Evolutionary conservation across 768 basidiomycete species (phyloP), one percentile per base, ranked within the genome.

Genomic region (Rhodocollybia butyracea): DNA sequence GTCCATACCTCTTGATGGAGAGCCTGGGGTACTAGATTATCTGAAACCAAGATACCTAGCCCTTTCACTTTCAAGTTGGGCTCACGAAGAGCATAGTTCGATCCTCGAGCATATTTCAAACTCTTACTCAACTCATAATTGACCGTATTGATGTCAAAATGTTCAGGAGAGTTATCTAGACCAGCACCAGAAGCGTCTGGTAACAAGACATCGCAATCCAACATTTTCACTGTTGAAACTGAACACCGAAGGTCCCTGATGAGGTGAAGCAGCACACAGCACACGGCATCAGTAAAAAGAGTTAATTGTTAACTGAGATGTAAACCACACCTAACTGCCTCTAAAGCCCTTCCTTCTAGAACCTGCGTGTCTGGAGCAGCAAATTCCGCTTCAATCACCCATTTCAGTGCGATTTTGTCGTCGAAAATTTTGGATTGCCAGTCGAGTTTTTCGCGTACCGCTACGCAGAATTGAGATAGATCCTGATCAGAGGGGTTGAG

Each of bases 1-100:
- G 19, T n/a, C 26, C 22, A 22, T 48, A 60, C 59, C 43, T 60
- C 59, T 21, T 41, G 31, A 27, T 60, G 59, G 29, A 60, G 26
- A 13, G 59, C 57, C 8, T 5, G 4, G 1, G 59, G 59, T 32
- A 60, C 51, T 13, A 57, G 30, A 4, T 50, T 51, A 38, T 60
- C 59, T 4, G 56, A 53, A 10, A 57, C 39, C 6, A 40, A 19
- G n/a, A 40, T 19, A 10, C 39, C 39, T 10, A 40, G 39, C 6
- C 39, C 39, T 6, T 5, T 40, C 21, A 17, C 39, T 19, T 40
- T 40, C 39, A 40, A 40, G 15, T 40, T 19, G 5, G 39, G 39
- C n/a, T 40, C 39, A 17, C 39, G 5, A 17, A 40, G 15, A n/a
- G 15, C 39, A 40, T 40, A 40, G 15, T 40, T 40, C 39, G 39